These are phyloP conservation scores for Daedaleopsis nitida DNA, from an alignment of 768 basidiomycete genomes.

Conservation along the genomic window DNA sequence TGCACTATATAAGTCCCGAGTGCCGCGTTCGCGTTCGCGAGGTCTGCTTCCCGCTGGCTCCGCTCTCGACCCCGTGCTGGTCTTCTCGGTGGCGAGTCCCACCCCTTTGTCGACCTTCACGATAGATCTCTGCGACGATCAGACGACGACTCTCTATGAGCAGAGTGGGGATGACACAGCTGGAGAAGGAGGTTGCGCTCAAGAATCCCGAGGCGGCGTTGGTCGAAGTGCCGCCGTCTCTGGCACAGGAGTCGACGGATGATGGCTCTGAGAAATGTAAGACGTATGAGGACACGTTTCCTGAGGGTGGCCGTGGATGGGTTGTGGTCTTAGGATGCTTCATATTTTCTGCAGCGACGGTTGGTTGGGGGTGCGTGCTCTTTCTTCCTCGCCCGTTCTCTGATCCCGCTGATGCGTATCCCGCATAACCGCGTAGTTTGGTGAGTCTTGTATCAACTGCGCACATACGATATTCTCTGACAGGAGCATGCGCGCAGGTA, in stretches of 20 bases:
- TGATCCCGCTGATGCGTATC: neutral
- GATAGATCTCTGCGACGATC: neutral
- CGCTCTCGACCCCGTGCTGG: too few relatives aligned
- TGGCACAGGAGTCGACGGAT: neutral
- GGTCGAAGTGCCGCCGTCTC: neutral
- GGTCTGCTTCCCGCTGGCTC: neutral
- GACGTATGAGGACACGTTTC: conserved; percentile 11
- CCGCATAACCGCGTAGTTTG: neutral
- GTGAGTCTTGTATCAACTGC: neutral
- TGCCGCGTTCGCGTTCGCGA: neutral
- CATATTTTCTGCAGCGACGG: conserved; percentile 26
- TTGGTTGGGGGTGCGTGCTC: conserved; percentile 30
- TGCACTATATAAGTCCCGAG: neutral
- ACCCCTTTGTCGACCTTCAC: too few relatives aligned
- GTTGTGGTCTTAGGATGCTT: conserved; percentile 36
- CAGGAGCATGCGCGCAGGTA: conserved; percentile 13
- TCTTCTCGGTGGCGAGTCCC: too few relatives aligned
- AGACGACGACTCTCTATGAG: too few relatives aligned
- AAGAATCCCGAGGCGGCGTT: neutral
- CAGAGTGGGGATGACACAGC: neutral
- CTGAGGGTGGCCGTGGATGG: conserved; percentile 36
- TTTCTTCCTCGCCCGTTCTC: neutral
- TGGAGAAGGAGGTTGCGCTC: neutral
- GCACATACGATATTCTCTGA: neutral
- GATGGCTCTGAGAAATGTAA: neutral